phyloP scores from a whole-genome alignment of 2,329 filamentous ascomycete genomes.

The Colletotrichum scovillei region DNA sequence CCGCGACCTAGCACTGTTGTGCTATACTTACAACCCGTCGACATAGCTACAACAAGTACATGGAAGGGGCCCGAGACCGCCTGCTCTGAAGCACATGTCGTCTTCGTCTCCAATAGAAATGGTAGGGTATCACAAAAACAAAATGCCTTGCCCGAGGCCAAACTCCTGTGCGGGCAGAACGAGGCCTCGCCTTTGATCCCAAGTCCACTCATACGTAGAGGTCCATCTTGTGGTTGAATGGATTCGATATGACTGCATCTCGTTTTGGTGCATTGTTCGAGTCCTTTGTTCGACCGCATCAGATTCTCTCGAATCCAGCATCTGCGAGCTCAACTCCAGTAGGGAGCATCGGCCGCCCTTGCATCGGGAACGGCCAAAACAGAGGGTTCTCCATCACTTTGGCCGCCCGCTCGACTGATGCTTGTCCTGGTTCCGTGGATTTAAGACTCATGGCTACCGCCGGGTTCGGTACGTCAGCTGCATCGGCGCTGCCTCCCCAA shows the following conservation, averaged over 20 bases:
- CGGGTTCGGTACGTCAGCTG: slow-evolving; percentile 19
- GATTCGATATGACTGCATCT: background rate
- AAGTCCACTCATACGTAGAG: background rate
- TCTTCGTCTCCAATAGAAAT: slow-evolving; percentile 14
- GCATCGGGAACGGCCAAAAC: slow-evolving; percentile 72
- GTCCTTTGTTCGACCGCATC: background rate
- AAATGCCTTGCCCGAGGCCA: slow-evolving; percentile 28
- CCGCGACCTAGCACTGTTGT: background rate
- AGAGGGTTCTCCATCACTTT: slow-evolving; percentile 63
- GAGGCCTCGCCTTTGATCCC: background rate
- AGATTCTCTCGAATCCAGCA: slow-evolving; percentile 62
- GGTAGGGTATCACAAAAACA: slow-evolving; percentile 33
- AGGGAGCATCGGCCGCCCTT: slow-evolving; percentile 65
- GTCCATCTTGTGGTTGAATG: background rate
- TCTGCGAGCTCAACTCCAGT: slow-evolving; percentile 58
- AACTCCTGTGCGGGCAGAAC: slow-evolving; percentile 21
- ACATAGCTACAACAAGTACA: background rate
- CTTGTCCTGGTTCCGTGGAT: slow-evolving; percentile 14
- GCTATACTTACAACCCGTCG: background rate
- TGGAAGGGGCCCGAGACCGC: background rate
- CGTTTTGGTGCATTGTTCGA: background rate
- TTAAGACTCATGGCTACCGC: slow-evolving; percentile 12
- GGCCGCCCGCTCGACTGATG: slow-evolving; percentile 41
- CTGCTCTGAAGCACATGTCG: background rate
- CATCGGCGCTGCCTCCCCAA: slow-evolving; percentile 50